phyloP scores from a whole-genome alignment of 179 eudicot species.

The Gypsophila paniculata region DNA sequence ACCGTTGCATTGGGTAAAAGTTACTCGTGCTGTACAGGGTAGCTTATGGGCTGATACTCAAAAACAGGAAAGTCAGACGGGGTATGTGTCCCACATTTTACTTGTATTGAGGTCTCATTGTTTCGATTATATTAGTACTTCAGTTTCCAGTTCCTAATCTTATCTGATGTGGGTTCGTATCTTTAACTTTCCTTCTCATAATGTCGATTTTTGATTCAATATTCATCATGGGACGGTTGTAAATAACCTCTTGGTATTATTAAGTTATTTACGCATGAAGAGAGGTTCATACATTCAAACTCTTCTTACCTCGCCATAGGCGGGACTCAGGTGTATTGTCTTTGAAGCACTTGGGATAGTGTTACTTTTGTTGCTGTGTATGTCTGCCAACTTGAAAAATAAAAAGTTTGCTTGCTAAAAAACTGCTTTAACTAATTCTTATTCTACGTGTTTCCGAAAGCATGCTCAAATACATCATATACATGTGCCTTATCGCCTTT shows the following conservation, averaged over 20 bases:
- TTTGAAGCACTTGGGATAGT: no score
- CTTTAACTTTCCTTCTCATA: not conserved
- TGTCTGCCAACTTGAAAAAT: not conserved
- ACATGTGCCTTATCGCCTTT: not conserved
- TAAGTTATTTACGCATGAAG: not conserved
- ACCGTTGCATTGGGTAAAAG: conserved; percentile 49
- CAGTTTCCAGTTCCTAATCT: not conserved
- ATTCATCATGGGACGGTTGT: not conserved
- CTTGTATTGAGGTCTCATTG: not conserved
- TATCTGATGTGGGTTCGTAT: not conserved
- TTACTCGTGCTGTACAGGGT: conserved; percentile 45
- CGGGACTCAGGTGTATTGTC: no score
- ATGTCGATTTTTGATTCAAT: not conserved
- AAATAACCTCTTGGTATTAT: not conserved
- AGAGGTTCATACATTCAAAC: no score
- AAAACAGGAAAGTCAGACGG: conserved; percentile 41
- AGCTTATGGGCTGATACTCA: conserved; percentile 51
- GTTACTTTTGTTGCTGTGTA: no score
- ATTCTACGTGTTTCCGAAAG: not conserved
- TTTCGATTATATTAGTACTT: not conserved
- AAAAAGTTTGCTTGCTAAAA: not conserved
- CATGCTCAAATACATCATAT: not conserved
- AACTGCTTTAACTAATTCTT: not conserved
- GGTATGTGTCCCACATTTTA: conserved; percentile 28
- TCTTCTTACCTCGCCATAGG: no score